Percentiles rank a stretch among this genome's conserved stretches.
Evolutionary conservation across 1,284 basidiomycete genomes (phyloP).

Genomic region (Cryptococcus floricola): DNA sequence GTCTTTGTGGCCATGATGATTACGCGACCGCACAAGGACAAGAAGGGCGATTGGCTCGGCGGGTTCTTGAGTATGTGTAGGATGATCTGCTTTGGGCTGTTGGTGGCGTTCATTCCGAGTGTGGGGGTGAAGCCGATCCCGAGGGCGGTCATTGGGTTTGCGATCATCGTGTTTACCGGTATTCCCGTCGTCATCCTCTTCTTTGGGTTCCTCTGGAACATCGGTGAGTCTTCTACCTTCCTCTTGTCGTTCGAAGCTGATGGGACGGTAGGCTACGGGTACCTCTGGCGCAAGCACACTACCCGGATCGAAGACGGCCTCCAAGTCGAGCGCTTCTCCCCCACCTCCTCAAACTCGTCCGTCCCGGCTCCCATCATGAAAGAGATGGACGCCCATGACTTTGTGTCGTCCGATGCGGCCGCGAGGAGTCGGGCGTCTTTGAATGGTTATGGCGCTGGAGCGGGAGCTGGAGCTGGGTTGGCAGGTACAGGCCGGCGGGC

Average conservation of each 20-base stretch:
- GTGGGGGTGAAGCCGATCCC: constrained; percentile 39
- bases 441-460: not conserved
- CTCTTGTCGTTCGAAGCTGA: not conserved
- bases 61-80: constrained; percentile 39
- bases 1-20: constrained; percentile 58
- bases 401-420: constrained; percentile 7
- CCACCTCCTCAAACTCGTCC: constrained; percentile 30
- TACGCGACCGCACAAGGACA: constrained; percentile 51
- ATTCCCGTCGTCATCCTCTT: constrained; percentile 55
- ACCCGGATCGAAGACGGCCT: constrained; percentile 45
- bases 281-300: constrained; percentile 40
- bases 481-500: not conserved
- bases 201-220: constrained; percentile 80
- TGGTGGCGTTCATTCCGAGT: constrained; percentile 46
- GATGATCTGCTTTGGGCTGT: constrained; percentile 42
- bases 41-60: constrained; percentile 47
- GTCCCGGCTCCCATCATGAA: constrained; percentile 25
- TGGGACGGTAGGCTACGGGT: constrained; percentile 34
- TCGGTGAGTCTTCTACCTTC: constrained; percentile 55
- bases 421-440: constrained; percentile 1
- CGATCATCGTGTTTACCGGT: constrained; percentile 46
- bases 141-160: constrained; percentile 46
- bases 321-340: constrained; percentile 37
- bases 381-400: constrained; percentile 15
- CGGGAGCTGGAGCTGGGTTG: not conserved